Percentiles rank a stretch among this genome's conserved stretches.
Conservation (phyloP, 2,329 filamentous ascomycete genomes). For the Daldinia sp. region DNA sequence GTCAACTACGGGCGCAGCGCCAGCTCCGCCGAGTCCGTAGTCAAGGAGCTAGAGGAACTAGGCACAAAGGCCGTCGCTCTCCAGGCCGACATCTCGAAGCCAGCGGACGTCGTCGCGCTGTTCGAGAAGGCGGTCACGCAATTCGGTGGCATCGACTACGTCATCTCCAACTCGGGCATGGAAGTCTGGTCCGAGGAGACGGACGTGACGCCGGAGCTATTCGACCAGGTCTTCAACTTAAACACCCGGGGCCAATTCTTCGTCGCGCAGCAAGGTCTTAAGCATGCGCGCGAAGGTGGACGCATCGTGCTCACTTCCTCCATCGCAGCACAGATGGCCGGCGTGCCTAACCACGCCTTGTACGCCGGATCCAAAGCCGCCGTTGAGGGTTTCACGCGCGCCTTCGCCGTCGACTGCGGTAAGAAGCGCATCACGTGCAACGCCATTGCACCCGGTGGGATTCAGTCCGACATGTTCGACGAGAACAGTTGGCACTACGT, state of each 20-base stretch:
- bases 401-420: slow-evolving; percentile 76
- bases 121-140: slow-evolving; percentile 71
- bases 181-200: slow-evolving; percentile 76
- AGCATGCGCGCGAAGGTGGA: slow-evolving; percentile 73
- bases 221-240: slow-evolving; percentile 75
- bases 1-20: slow-evolving; percentile 72
- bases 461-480: slow-evolving; percentile 81
- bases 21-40: slow-evolving; percentile 63
- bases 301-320: slow-evolving; percentile 77
- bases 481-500: slow-evolving; percentile 73
- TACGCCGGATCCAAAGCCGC: slow-evolving; percentile 78
- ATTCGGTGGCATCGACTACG: slow-evolving; percentile 76
- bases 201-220: slow-evolving; percentile 74
- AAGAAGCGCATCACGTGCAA: slow-evolving; percentile 74
- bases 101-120: slow-evolving; percentile 66
- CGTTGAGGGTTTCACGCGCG: slow-evolving; percentile 75
- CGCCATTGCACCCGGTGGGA: slow-evolving; percentile 74
- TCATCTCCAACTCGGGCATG: slow-evolving; percentile 76
- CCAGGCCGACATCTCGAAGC: slow-evolving; percentile 71
- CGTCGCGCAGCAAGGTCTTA: slow-evolving; percentile 77
- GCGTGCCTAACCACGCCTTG: slow-evolving; percentile 73
- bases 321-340: slow-evolving; percentile 71
- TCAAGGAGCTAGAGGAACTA: slow-evolving; percentile 62
- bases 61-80: slow-evolving; percentile 66
- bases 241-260: slow-evolving; percentile 80